Conservation (phyloP, 73 alveolate species). For the Paramecium octaurelia region DNA sequence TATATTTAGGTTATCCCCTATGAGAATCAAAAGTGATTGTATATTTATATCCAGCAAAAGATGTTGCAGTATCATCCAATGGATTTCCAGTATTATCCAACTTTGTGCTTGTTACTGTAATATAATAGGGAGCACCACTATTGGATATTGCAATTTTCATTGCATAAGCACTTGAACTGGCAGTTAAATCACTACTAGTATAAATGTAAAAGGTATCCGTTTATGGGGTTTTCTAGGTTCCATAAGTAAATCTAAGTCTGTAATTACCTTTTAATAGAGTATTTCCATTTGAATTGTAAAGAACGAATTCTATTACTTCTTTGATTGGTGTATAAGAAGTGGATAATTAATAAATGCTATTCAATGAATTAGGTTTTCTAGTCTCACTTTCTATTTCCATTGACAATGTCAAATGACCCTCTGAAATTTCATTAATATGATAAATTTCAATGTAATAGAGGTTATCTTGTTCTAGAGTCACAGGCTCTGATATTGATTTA, state of each 20-base stretch:
- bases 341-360: not conserved
- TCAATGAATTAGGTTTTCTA: not conserved
- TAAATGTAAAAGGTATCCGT: not conserved
- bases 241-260: not conserved
- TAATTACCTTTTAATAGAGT: not conserved
- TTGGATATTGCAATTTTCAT: not conserved
- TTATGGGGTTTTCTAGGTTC: not conserved
- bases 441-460: not conserved
- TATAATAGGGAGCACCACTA: not conserved
- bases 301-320: not conserved
- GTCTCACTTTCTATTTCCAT: not conserved
- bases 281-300: not conserved
- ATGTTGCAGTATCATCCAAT: not conserved
- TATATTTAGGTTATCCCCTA: not conserved
- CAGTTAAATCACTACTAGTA: not conserved
- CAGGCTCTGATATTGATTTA: not conserved
- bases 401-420: not conserved
- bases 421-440: not conserved
- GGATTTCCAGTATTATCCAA: not conserved
- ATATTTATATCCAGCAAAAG: slow-evolving; percentile 33
- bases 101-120: not conserved
- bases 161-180: not conserved
- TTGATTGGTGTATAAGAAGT: slow-evolving; percentile 20
- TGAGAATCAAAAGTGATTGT: not conserved
- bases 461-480: not conserved